phyloP scores from a whole-genome alignment of 345 rosid species.

The rapeseed (Brassica napus) region Da-Ae NC_063447.1:42077501-42078000 shows the following conservation, averaged over 20 bases:
- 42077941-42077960: constrained; percentile 82
- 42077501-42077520: constrained; percentile 5
- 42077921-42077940: constrained; percentile 68
- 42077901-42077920: constrained; percentile 51
- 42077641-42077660: constrained; percentile 61
- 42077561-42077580: background rate
- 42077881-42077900: background rate
- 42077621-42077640: constrained; percentile 55
- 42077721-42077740: constrained; percentile 64
- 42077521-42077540: background rate
- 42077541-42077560: constrained; percentile 8
- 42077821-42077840: constrained; percentile 51
- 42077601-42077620: background rate
- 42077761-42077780: constrained; percentile 70
- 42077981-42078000: constrained; percentile 50
- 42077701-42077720: constrained; percentile 45
- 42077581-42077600: background rate
- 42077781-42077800: constrained; percentile 76
- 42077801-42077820: constrained; percentile 68
- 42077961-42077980: constrained; percentile 66
- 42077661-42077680: constrained; percentile 74
- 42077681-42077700: constrained; percentile 56
- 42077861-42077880: constrained; percentile 22
- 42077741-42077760: constrained; percentile 88
- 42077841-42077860: constrained; percentile 49